Conservation (phyloP, 345 rosid species). For the Salix caprea region DNA sequence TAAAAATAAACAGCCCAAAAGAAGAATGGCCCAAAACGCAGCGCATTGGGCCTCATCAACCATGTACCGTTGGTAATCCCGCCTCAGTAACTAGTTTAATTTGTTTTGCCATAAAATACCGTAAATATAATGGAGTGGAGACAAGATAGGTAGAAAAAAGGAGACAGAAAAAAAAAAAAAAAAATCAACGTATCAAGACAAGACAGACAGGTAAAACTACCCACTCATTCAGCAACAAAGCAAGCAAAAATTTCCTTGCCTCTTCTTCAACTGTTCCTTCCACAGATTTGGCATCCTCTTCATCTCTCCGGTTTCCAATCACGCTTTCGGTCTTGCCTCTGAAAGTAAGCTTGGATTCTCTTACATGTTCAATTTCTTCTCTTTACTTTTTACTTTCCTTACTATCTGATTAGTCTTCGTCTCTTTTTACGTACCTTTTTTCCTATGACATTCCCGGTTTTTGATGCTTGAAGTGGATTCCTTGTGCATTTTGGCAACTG, state of each 20-base stretch:
- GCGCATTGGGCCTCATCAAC: neutral
- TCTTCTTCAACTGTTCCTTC: slow-evolving; percentile 13
- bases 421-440: slow-evolving; percentile 9
- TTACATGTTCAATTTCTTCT: neutral
- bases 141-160: neutral
- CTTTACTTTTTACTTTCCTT: neutral
- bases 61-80: neutral
- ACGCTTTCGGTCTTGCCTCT: neutral
- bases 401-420: neutral
- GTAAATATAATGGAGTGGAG: neutral
- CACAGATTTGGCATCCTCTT: slow-evolving; percentile 24
- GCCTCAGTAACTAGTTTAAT: neutral
- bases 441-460: slow-evolving; percentile 4
- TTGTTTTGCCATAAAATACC: neutral
- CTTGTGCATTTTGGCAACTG: neutral
- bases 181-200: slow-evolving; percentile 5
- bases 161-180: neutral
- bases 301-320: slow-evolving; percentile 13
- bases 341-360: slow-evolving; percentile 25
- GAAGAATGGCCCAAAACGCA: neutral
- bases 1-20: neutral
- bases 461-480: slow-evolving; percentile 1
- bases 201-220: slow-evolving; percentile 13
- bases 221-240: slow-evolving; percentile 4
- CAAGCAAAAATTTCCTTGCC: slow-evolving; percentile 22